These are phyloP conservation scores for Penicillium cinerascens DNA, from an alignment of 495 filamentous ascomycete species.

Conservation along the genomic window DNA sequence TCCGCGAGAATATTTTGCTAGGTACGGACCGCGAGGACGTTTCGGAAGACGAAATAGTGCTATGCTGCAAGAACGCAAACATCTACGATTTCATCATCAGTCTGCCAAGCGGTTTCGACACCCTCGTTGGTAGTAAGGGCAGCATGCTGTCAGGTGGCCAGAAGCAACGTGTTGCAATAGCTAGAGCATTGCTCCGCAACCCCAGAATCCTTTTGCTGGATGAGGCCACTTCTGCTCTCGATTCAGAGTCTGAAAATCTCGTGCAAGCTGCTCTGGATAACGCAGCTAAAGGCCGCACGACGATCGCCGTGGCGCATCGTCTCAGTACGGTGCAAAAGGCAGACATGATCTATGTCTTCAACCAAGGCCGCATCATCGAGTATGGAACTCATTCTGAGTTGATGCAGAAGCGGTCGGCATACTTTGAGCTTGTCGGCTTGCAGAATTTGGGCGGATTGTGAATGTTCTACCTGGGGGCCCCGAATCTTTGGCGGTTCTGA, in stretches of 20 bases:
- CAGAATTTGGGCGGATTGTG: too few species aligned
- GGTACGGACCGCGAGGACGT: conserved; percentile 53
- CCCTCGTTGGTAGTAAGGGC: conserved; percentile 69
- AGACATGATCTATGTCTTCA: too few species aligned
- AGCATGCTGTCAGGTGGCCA: conserved; percentile 74
- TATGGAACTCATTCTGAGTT: too few species aligned
- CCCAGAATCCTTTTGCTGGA: conserved; percentile 68
- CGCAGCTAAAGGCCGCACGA: too few species aligned
- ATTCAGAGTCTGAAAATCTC: conserved; percentile 72
- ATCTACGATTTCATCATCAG: conserved; percentile 19
- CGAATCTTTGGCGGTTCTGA: too few species aligned
- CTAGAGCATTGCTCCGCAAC: conserved; percentile 64
- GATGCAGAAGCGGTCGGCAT: too few species aligned
- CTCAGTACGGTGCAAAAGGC: too few species aligned
- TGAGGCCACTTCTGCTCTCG: conserved; percentile 74
- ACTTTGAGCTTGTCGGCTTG: too few species aligned
- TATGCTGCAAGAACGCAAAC: conserved; percentile 7
- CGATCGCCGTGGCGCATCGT: too few species aligned
- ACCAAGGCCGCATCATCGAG: too few species aligned
- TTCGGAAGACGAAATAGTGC: conserved; percentile 56
- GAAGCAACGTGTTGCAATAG: conserved; percentile 74
- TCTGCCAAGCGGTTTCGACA: conserved; percentile 59
- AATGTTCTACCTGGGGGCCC: too few species aligned
- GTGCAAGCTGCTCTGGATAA: too few species aligned
- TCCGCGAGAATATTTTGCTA: conserved; percentile 73